Conservation (phyloP, 1,139 yeast species). For the Arxiozyma heterogenica region DNA sequence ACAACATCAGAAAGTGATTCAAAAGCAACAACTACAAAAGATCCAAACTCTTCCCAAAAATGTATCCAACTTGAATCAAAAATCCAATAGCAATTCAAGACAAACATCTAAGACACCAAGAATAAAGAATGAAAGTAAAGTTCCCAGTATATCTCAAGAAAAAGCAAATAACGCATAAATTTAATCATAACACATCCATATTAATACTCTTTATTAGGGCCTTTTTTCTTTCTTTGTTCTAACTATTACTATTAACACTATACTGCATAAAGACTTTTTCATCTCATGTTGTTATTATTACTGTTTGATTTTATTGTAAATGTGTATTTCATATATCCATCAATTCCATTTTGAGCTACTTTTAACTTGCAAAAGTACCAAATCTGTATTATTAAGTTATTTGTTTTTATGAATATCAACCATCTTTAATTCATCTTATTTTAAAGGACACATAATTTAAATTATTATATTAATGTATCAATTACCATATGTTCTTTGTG, state of each 20-base stretch:
- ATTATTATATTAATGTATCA: background rate
- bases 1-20: slow-evolving; percentile 29
- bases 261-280: too few species aligned
- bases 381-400: background rate
- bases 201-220: too few species aligned
- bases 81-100: slow-evolving; percentile 1
- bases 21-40: slow-evolving; percentile 17
- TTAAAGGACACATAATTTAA: background rate
- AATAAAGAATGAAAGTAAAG: slow-evolving; percentile 3
- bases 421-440: too few species aligned
- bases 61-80: slow-evolving; percentile 1
- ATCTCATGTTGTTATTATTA: too few species aligned
- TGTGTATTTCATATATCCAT: too few species aligned
- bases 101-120: slow-evolving; percentile 2
- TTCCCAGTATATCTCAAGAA: background rate
- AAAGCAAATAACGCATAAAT: background rate
- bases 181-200: background rate
- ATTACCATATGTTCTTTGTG: background rate
- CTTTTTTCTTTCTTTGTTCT: too few species aligned
- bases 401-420: background rate
- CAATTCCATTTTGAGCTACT: background rate
- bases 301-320: too few species aligned
- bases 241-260: too few species aligned
- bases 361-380: background rate
- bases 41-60: slow-evolving; percentile 4